A percentile compares a stretch with the other conserved stretches of the same genome.
These are phyloP conservation scores for Tricholoma matsutake DNA, from an alignment of 768 basidiomycete genomes.

Conservation along the genomic window DNA sequence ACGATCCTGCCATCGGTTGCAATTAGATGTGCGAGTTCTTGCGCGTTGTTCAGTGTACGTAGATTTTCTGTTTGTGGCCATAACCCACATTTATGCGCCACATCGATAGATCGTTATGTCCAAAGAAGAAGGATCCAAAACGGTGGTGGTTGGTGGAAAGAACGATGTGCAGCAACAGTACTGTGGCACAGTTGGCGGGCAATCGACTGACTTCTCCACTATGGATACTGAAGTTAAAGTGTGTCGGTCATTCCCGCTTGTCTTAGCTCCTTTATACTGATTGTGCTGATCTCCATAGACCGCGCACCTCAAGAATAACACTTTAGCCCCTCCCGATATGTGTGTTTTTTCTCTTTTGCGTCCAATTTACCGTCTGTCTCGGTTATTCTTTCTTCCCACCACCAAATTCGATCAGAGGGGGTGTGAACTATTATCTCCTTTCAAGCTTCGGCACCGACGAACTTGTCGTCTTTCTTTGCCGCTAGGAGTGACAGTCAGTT, in stretches of 20 bases:
- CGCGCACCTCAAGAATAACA: conserved; percentile 49
- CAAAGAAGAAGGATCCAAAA: conserved; percentile 53
- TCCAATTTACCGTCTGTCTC: conserved; percentile 3
- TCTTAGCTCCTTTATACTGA: conserved; percentile 1
- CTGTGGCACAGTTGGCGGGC: conserved; percentile 62
- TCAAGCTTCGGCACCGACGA: conserved; percentile 1
- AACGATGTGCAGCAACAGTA: conserved; percentile 48
- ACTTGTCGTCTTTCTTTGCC: conserved; percentile 1
- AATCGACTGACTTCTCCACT: conserved; percentile 53
- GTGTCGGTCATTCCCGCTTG: not conserved
- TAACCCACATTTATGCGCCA: not conserved
- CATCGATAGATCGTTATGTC: conserved; percentile 51
- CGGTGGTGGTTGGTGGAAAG: conserved; percentile 57
- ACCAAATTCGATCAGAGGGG: not conserved
- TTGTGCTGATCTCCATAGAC: conserved; percentile 30
- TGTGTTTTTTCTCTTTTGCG: conserved; percentile 26
- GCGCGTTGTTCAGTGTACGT: conserved; percentile 44
- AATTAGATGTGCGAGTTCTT: conserved; percentile 45
- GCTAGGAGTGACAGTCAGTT: conserved; percentile 3
- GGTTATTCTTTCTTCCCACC: conserved; percentile 14
- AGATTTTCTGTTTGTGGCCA: not conserved
- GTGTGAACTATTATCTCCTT: conserved; percentile 8
- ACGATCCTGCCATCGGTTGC: not conserved
- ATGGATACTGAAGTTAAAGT: conserved; percentile 61
- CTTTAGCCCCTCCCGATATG: conserved; percentile 60